Evolutionary conservation across 2,329 filamentous ascomycete species (phyloP), one percentile per base, ranked within the genome.

Genomic region (Calycina herbarum): DNA sequence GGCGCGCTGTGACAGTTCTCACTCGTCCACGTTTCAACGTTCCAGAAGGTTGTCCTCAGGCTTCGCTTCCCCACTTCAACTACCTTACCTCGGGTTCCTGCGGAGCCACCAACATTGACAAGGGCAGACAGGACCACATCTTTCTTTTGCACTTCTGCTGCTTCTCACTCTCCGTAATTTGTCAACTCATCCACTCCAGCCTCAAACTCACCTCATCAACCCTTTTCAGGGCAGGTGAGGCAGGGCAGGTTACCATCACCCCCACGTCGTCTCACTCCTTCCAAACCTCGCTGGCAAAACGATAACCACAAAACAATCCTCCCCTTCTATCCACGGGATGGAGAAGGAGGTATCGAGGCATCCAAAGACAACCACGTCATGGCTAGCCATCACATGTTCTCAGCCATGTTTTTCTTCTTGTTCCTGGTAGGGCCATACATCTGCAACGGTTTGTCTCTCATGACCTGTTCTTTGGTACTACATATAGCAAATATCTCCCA

Each of bases 21-120:
- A 51, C 45, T 51, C 45, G 45, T 51, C 45, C 45, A 51, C 45
- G 45, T 51, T 51, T 51, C 45, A 51, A 51, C 45, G 6, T 51
- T 51, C 45, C 45, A 51, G 45, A 51, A 51, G 45, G n/a, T 24
- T 24, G 20, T 51, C 45, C 45, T 51, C 45, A 51, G 45, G 45
- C 45, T 51, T 51, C 45, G 6, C 5, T 24, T 24, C 45, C n/a
- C n/a, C n/a, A 51, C 45, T 48, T 20, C 42, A 7, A 48, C n/a
- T n/a, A 3, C 45, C 20, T 51, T n/a, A 3, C 45, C 20, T 51
- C 45, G 45, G 45, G 45, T 51, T 51, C 45, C 45, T 51, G 45
- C 42, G 42, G 42, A 45, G 4, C 31, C 31, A 45, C 17, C 42
- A 17, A n/a, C 27, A 29, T 7, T n/a, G 15, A 45, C 42, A 17